Conservation (phyloP, 805 yeast species). For the Yamadazyma ubonensis region DNA sequence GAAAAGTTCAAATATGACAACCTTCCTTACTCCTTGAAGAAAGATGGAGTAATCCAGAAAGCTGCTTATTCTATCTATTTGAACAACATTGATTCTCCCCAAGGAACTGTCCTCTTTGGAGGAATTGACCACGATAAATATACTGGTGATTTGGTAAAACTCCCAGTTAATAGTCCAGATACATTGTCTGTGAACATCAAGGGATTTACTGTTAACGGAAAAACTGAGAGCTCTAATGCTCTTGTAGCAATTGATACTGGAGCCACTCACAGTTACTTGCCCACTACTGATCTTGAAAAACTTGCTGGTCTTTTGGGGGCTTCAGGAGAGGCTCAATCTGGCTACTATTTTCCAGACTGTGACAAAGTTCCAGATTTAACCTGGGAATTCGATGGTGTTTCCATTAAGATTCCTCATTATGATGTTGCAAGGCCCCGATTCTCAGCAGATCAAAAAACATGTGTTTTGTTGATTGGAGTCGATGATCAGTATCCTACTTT, state of each 20-base stretch:
- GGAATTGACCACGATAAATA: slow-evolving; percentile 29
- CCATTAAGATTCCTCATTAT: neutral
- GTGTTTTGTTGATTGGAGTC: neutral
- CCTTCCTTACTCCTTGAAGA: no score
- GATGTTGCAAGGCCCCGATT: no score
- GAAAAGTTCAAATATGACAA: no score
- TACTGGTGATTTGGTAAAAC: slow-evolving; percentile 13
- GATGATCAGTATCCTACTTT: slow-evolving; percentile 29
- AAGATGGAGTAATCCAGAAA: slow-evolving; percentile 32
- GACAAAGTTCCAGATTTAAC: neutral
- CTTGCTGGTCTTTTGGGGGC: neutral
- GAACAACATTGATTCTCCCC: slow-evolving; percentile 18
- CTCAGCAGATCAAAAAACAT: no score
- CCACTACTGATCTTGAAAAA: neutral
- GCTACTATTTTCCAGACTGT: neutral
- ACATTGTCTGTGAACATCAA: neutral
- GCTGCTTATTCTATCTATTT: slow-evolving; percentile 38
- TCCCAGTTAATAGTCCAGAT: neutral
- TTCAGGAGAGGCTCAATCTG: no score
- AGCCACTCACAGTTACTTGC: neutral
- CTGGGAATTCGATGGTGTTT: neutral
- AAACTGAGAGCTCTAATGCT: neutral
- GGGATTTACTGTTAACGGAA: neutral
- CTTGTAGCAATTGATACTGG: neutral
- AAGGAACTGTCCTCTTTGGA: slow-evolving; percentile 31